phyloP scores from a whole-genome alignment of 768 basidiomycete genomes.

The Peribolospora kevripleyi region DNA sequence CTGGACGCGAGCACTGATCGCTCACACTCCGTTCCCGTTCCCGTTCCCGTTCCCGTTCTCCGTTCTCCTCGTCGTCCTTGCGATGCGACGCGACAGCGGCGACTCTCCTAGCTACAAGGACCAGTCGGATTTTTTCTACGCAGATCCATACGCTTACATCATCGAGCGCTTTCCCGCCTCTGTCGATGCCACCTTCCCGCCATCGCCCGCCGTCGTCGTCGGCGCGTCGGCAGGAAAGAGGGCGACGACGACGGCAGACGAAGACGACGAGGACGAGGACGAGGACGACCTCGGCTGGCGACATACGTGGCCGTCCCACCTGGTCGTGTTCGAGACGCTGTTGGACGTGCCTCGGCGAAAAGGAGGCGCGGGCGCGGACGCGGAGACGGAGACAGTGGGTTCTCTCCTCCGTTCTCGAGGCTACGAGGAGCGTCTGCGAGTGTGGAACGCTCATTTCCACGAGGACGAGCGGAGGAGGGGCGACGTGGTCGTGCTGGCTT shows the following conservation, averaged over 20 bases:
- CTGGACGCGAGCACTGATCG: neutral
- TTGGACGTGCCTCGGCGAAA: slow-evolving; percentile 19
- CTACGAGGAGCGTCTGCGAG: slow-evolving; percentile 39
- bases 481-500: slow-evolving; percentile 14
- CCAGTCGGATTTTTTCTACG: slow-evolving; percentile 62
- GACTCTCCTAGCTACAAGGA: slow-evolving; percentile 38
- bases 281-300: slow-evolving; percentile 23
- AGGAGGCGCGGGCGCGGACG: slow-evolving; percentile 25
- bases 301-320: slow-evolving; percentile 57
- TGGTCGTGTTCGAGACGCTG: slow-evolving; percentile 64
- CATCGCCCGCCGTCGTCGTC: slow-evolving; percentile 36
- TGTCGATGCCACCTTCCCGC: slow-evolving; percentile 41
- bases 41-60: neutral
- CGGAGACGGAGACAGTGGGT: slow-evolving; percentile 23
- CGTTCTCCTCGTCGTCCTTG: neutral
- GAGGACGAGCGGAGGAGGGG: slow-evolving; percentile 48
- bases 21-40: neutral
- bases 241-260: slow-evolving; percentile 2
- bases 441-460: slow-evolving; percentile 30
- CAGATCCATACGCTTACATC: slow-evolving; percentile 43
- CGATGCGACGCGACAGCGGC: slow-evolving; percentile 24
- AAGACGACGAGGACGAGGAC: neutral
- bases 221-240: slow-evolving; percentile 9
- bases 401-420: slow-evolving; percentile 17
- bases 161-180: slow-evolving; percentile 35